phyloP scores from a whole-genome alignment of 2,329 filamentous ascomycete species.

The Lojkania enalia region DNA sequence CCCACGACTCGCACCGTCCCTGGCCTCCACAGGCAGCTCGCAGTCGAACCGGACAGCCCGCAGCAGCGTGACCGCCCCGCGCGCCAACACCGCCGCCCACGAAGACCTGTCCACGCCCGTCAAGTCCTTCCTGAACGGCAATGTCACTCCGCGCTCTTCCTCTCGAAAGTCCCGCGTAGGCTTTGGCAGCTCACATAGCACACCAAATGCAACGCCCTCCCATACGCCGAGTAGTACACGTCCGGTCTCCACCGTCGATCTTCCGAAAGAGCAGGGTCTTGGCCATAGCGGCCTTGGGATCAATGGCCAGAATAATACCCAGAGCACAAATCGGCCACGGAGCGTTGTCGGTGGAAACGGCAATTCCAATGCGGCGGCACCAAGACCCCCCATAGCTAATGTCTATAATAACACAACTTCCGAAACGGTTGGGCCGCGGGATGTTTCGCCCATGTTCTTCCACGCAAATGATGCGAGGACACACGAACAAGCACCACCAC shows the following conservation, averaged over 20 bases:
- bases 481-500: slow-evolving; percentile 34
- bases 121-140: slow-evolving; percentile 63
- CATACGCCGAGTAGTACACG: slow-evolving; percentile 42
- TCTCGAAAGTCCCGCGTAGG: slow-evolving; percentile 65
- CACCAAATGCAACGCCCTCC: slow-evolving; percentile 65
- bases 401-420: slow-evolving; percentile 29
- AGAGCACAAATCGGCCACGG: slow-evolving; percentile 36
- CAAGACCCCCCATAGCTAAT: slow-evolving; percentile 30
- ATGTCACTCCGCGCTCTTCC: slow-evolving; percentile 79
- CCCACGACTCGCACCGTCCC: slow-evolving; percentile 58
- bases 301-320: slow-evolving; percentile 24
- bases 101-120: slow-evolving; percentile 60
- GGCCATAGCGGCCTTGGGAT: slow-evolving; percentile 27
- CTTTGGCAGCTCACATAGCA: slow-evolving; percentile 68
- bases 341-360: slow-evolving; percentile 40
- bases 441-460: slow-evolving; percentile 74
- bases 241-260: slow-evolving; percentile 37
- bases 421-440: slow-evolving; percentile 27
- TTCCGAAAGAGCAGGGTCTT: slow-evolving; percentile 33
- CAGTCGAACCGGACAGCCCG: slow-evolving; percentile 32
- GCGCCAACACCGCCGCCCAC: slow-evolving; percentile 38
- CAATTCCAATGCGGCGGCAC: slow-evolving; percentile 23
- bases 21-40: slow-evolving; percentile 36
- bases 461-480: slow-evolving; percentile 75
- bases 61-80: slow-evolving; percentile 30